Conservation (phyloP, 306 rosid species). For the Citrullus colocynthis region DNA sequence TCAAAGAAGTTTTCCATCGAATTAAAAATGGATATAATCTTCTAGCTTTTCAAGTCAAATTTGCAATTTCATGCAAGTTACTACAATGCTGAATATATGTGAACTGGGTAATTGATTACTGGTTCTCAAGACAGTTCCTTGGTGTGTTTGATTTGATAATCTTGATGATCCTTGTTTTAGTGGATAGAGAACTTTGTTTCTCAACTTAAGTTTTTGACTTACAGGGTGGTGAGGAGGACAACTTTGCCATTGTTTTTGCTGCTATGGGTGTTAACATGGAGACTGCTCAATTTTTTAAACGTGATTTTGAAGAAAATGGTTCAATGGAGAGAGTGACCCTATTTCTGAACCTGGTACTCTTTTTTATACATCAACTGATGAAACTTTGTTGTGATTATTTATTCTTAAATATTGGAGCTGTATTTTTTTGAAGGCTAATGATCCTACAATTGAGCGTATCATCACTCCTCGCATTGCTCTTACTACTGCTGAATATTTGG, state of each 20-base stretch:
- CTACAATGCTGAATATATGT: background rate
- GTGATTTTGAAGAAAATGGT: slow-evolving; percentile 99
- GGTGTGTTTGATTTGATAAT: background rate
- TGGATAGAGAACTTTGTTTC: background rate
- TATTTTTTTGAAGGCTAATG: slow-evolving; percentile 72
- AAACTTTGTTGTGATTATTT: background rate
- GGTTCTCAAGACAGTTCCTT: background rate
- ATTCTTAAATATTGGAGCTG: background rate
- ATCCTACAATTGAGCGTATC: slow-evolving; percentile 97
- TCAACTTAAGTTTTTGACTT: slow-evolving; percentile 8
- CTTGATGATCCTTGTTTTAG: background rate
- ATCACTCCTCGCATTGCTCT: slow-evolving; percentile 99
- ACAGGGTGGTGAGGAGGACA: slow-evolving; percentile 76
- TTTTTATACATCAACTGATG: background rate
- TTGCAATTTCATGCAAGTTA: background rate
- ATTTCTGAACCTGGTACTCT: slow-evolving; percentile 83
- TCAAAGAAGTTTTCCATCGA: background rate
- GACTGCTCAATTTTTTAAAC: slow-evolving; percentile 97
- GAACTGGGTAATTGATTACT: background rate
- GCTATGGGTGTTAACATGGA: slow-evolving; percentile 99
- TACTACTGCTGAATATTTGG: slow-evolving; percentile 98
- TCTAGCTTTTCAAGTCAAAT: background rate
- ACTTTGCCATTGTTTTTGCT: slow-evolving; percentile 98
- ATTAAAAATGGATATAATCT: background rate
- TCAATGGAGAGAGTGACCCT: slow-evolving; percentile 99